Base-by-base conservation (phyloP, 1,284 basidiomycete genomes). In the Ceratobasidium papillatum region DNA sequence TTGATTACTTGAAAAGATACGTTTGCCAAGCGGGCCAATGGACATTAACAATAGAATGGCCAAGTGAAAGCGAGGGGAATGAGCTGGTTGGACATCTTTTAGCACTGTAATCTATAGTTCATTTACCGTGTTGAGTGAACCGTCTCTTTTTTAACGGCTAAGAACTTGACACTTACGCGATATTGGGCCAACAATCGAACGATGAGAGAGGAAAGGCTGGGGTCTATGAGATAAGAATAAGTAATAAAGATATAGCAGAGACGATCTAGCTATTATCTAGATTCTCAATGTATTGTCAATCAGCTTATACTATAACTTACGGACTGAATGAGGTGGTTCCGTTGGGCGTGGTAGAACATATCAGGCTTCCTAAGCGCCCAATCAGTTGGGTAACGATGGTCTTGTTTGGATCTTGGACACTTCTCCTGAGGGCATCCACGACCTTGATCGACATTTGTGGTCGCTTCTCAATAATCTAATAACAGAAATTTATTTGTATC, bases 261-360 rank as follows among this genome's bases (percentile, higher is more conserved):
- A 22, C 66, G 51, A n/a, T 71, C 66, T 14, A 71, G 66, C 66
- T 71, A 58, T 41, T 14, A 32, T 34, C 3, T 47, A 3, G 45
- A n/a, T 17, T n/a, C n/a, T 54, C 52, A 58, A 14, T 58, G 32
- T 2, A 11, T 3, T 3, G 19, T 17, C 54, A 9, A 17, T 36
- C 9, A n/a, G n/a, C n/a, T n/a, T 38, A 8, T n/a, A 32, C 19
- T 34, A n/a, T 12, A 17, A 34, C 66, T 71, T 71, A 59, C 66
- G 41, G 52, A 71, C 66, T 71, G 66, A 43, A 71, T 41, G 54
- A 71, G 66, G 54, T 71, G 66, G 47, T 34, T 71, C n/a, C 66
- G 66, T 49, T 71, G 66, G 43, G 66, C 66, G 66, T 71, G 66
- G 66, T 71, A 71, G 66, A 58, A 71, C 66, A 71, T 71, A 7